A percentile compares a stretch with the other conserved stretches of the same genome.
These are phyloP conservation scores for Leccinum subgranulosum DNA, from an alignment of 768 basidiomycete genomes.

Conservation along the genomic window DNA sequence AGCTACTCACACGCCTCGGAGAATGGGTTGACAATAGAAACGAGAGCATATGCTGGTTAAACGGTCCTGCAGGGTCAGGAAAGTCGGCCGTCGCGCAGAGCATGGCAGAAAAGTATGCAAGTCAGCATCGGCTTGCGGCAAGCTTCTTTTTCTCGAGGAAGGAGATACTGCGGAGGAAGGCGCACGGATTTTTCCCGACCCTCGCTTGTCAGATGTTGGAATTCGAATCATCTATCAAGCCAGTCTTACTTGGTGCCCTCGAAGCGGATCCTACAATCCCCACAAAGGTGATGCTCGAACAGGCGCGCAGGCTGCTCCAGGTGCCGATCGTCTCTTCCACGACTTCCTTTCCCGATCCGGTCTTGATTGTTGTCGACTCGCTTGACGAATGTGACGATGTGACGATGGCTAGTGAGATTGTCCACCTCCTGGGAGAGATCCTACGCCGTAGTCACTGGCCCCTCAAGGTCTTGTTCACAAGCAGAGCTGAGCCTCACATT, in stretches of 20 bases:
- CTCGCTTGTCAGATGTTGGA: conserved; percentile 31
- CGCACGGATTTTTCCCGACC: conserved; percentile 27
- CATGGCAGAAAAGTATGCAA: conserved; percentile 22
- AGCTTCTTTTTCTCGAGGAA: conserved; percentile 35
- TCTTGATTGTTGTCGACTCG: conserved; percentile 23
- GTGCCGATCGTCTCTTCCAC: conserved; percentile 15
- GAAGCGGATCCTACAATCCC: conserved; percentile 20
- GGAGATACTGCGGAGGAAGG: conserved; percentile 20
- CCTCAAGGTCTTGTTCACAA: conserved; percentile 25
- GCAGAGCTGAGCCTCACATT: conserved; percentile 18
- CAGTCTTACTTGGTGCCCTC: conserved; percentile 16
- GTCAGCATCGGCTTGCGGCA: conserved; percentile 25
- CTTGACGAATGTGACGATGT: conserved; percentile 25
- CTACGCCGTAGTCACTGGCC: conserved; percentile 17
- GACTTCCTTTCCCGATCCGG: conserved; percentile 7
- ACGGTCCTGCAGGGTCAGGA: conserved; percentile 20
- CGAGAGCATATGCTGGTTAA: conserved; percentile 22
- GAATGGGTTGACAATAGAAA: conserved; percentile 13
- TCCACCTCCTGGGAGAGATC: conserved; percentile 20
- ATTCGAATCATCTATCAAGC: conserved; percentile 13
- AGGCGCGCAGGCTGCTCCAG: conserved; percentile 22
- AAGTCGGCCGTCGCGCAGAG: conserved; percentile 30
- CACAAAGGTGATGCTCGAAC: conserved; percentile 22
- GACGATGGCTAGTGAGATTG: conserved; percentile 21
- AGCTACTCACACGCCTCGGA: conserved; percentile 10